Evolutionary conservation across 306 rosid species (phyloP), one percentile per base, ranked within the genome.

Genomic region (Castanea crenata): DNA sequence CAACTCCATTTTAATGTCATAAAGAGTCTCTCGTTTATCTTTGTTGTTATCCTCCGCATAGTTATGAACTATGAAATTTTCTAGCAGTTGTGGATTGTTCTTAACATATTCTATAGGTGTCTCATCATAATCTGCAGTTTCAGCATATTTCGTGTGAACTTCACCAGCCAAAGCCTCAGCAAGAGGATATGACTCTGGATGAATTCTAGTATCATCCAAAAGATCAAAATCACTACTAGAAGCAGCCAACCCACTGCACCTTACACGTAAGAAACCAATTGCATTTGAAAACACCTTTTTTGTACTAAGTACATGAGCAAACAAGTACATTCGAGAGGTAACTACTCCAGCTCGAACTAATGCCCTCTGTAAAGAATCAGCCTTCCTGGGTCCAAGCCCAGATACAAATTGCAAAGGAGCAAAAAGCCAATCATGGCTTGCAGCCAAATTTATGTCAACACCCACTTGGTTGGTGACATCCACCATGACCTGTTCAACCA

Each of bases 371-470:
- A 96, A 84, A 76, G 91, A 96, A 74, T 96, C 96, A 55, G 99
- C 98, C 81, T 96, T 96, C 82, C 99, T 92, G 14, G 98, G 99
- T 85, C 99, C 99, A 82, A 96, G 96, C 78, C 99, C 99, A 81
- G 98, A 92, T 82, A 91, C 84, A 83, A 93, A 93, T 74, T 96
- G 98, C 77, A 96, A 83, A 6, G 99, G 96, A 73, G 94, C 86
- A 81, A 96, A 93, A 83, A 96, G 77, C 99, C 99, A 96, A 74
- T 96, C 97, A 18, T 96, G 98, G 71, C 89, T 86, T 21, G 89
- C 85, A 71, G 99, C 96, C 83, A 96, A 82, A 90, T 96, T 96
- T 73, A 91, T 84, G 78, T 96, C 99, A 23, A 96, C 82, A 82
- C 99, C 99, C 72, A 86, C 98, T 86, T 96, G 99, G 85, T 93